A percentile compares a stretch with the other conserved stretches of the same genome.
phyloP scores from a whole-genome alignment of 129 eudicot genomes.

The Deinandra increscens region DNA sequence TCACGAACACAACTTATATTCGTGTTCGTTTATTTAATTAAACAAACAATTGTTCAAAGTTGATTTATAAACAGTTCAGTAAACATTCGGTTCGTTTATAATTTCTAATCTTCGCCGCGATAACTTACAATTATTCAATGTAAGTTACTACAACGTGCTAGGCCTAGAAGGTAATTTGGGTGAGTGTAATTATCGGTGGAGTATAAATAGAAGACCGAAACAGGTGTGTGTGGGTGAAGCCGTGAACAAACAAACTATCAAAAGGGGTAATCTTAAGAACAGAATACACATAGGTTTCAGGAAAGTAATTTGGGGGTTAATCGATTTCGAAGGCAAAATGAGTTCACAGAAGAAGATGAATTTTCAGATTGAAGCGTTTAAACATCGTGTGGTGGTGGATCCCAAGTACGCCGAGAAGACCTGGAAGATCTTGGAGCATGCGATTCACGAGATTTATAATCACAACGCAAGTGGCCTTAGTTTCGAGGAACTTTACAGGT shows the following conservation, averaged over 20 bases:
- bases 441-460: not conserved
- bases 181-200: not conserved
- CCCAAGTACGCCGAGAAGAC: not conserved
- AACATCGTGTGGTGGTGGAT: not conserved
- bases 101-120: too few species aligned
- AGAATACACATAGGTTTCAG: not conserved
- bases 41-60: too few species aligned
- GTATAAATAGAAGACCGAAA: not conserved
- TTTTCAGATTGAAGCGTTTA: conserved; percentile 1
- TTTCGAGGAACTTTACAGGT: conserved; percentile 4
- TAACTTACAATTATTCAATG: too few species aligned
- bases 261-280: not conserved
- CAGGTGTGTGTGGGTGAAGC: too few species aligned
- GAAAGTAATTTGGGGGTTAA: not conserved
- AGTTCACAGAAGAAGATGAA: conserved; percentile 7
- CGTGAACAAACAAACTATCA: too few species aligned
- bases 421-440: not conserved
- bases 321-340: not conserved
- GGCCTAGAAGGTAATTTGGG: too few species aligned
- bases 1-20: too few species aligned
- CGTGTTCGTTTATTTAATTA: too few species aligned
- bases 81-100: too few species aligned
- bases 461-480: conserved; percentile 1
- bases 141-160: too few species aligned
- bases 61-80: too few species aligned